Conservation (phyloP, 352 stramenopile species). For the Globisporangium nodosum region DNA sequence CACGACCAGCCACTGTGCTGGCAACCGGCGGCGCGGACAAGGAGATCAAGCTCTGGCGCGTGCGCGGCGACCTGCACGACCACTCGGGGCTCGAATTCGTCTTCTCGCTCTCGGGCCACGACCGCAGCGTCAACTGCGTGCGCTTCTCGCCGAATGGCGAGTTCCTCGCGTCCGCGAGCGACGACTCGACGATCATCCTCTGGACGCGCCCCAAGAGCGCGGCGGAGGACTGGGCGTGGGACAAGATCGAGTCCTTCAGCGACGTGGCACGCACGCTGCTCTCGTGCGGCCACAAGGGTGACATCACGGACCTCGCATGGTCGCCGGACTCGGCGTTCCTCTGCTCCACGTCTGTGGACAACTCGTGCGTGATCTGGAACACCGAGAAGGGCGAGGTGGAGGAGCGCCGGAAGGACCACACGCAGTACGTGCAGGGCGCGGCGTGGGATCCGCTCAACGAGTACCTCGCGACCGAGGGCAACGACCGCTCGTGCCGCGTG, state of each 20-base stretch:
- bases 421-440: constrained; percentile 95
- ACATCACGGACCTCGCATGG: constrained; percentile 93
- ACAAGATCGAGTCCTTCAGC: constrained; percentile 70
- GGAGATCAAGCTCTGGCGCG: constrained; percentile 85
- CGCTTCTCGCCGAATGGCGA: constrained; percentile 87
- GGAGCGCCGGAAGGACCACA: constrained; percentile 90
- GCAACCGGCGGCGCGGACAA: constrained; percentile 85
- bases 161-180: constrained; percentile 84
- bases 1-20: constrained; percentile 25
- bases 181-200: constrained; percentile 87
- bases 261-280: constrained; percentile 76
- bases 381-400: constrained; percentile 66
- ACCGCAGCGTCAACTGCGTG: constrained; percentile 89
- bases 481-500: constrained; percentile 93
- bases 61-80: constrained; percentile 28
- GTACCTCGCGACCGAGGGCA: constrained; percentile 92
- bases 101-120: constrained; percentile 82
- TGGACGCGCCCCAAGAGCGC: constrained; percentile 76
- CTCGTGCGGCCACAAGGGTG: constrained; percentile 77
- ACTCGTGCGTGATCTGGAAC: constrained; percentile 88
- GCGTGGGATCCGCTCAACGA: constrained; percentile 93
- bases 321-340: constrained; percentile 89
- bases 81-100: constrained; percentile 59
- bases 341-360: constrained; percentile 91
- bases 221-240: constrained; percentile 66